These are phyloP conservation scores for Immersiella caudata DNA, from an alignment of 495 filamentous ascomycete species.

Conservation along the genomic window DNA sequence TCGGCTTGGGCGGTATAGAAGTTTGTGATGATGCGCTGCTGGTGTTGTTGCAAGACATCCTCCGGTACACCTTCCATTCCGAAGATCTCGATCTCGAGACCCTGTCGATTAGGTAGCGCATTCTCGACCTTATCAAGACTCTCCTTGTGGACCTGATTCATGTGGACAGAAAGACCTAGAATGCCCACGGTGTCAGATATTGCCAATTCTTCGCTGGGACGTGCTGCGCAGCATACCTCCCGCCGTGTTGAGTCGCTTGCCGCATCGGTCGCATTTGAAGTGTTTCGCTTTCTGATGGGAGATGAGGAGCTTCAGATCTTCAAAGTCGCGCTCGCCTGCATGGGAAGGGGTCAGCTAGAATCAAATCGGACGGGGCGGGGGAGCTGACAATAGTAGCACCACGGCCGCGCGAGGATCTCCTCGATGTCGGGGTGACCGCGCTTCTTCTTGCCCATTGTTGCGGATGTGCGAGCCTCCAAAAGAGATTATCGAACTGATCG, in stretches of 20 bases:
- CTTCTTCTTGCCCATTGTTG: constrained; percentile 81
- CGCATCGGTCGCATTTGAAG: constrained; percentile 93
- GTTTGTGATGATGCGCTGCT: constrained; percentile 78
- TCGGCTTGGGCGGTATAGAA: constrained; percentile 86
- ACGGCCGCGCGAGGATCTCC: constrained; percentile 82
- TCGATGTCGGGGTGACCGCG: constrained; percentile 81
- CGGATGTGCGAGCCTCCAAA: not conserved
- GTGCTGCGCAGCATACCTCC: constrained; percentile 66
- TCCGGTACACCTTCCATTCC: constrained; percentile 97
- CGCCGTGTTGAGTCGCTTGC: constrained; percentile 86
- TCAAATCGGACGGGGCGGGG: not conserved
- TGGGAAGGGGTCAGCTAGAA: constrained; percentile 33
- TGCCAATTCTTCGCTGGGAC: not conserved
- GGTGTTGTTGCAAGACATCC: constrained; percentile 77
- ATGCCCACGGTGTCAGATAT: constrained; percentile 30
- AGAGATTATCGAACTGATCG: not conserved
- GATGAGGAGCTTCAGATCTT: constrained; percentile 93
- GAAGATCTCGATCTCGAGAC: constrained; percentile 92
- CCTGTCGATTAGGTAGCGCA: constrained; percentile 79
- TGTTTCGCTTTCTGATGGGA: constrained; percentile 98
- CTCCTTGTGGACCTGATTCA: constrained; percentile 99
- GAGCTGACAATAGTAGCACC: constrained; percentile 91
- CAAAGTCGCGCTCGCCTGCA: constrained; percentile 86
- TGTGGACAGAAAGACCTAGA: constrained; percentile 87
- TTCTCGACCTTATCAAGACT: constrained; percentile 83